Evolutionary conservation across 1,284 basidiomycete genomes (phyloP).

Genomic region (Cystobasidium pallidum): DNA sequence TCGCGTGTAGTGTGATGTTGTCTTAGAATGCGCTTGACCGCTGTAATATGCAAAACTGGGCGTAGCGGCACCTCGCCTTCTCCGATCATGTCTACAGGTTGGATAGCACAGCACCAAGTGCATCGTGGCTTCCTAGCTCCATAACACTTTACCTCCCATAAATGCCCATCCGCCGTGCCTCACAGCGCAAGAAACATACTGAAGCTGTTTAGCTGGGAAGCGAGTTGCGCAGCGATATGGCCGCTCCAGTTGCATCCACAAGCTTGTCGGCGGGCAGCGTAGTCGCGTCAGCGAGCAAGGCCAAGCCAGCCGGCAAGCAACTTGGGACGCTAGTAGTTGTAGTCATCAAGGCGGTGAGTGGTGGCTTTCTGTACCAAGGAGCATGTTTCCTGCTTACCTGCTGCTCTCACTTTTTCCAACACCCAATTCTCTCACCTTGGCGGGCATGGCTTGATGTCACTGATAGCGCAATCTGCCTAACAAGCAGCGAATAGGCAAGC

Average conservation of each 20-base stretch:
- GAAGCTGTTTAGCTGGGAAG: too few relatives aligned
- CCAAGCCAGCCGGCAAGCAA: conserved; percentile 60
- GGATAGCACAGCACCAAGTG: neutral
- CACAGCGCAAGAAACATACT: too few relatives aligned
- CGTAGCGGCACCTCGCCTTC: neutral
- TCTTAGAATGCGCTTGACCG: too few relatives aligned
- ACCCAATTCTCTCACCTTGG: neutral
- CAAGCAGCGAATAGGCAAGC: conserved; percentile 93
- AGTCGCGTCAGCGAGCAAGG: conserved; percentile 11
- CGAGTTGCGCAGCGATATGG: neutral
- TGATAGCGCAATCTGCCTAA: conserved; percentile 66
- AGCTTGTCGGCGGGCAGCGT: neutral
- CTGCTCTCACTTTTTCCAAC: neutral
- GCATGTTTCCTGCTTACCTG: too few relatives aligned
- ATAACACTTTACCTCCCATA: too few relatives aligned
- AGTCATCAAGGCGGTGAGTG: conserved; percentile 87
- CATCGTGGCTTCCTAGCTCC: too few relatives aligned
- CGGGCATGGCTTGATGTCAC: conserved; percentile 35
- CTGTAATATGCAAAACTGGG: too few relatives aligned
- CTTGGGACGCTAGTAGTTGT: conserved; percentile 95
- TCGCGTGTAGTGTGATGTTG: too few relatives aligned
- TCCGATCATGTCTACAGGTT: neutral
- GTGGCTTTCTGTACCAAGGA: too few relatives aligned
- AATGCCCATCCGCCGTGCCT: too few relatives aligned
- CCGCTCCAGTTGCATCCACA: conserved; percentile 9